Evolutionary conservation across 169 alveolate species (phyloP).

Genomic region (Babesia caballi): DNA sequence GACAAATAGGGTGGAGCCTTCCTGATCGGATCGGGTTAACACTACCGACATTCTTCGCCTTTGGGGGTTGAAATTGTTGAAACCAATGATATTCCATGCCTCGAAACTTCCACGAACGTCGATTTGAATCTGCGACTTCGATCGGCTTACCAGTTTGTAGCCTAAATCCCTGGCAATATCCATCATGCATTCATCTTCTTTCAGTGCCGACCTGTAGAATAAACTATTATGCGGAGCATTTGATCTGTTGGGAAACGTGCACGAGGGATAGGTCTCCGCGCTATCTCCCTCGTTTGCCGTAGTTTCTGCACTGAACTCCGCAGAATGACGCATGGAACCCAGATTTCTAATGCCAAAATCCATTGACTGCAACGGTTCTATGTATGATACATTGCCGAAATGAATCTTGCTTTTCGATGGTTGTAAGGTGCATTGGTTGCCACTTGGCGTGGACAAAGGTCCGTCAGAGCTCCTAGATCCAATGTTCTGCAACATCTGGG

Average conservation of each 20-base stretch:
- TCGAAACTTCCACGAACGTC: constrained; percentile 14
- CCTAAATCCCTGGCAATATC: constrained; percentile 36
- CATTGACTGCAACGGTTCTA: constrained; percentile 4
- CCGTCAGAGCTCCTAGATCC: constrained; percentile 4
- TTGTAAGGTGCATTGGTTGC: neutral
- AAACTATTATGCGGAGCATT: neutral
- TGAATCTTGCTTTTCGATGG: constrained; percentile 43
- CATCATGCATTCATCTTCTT: constrained; percentile 55
- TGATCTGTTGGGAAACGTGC: neutral
- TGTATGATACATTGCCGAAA: constrained; percentile 53
- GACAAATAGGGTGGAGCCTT: constrained; percentile 18
- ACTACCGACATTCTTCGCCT: constrained; percentile 52
- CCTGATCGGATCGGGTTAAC: neutral
- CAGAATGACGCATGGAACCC: neutral
- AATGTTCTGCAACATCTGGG: neutral
- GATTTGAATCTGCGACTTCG: neutral
- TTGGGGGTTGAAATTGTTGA: constrained; percentile 14
- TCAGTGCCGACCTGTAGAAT: constrained; percentile 13
- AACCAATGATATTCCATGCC: constrained; percentile 29
- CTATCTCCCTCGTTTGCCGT: neutral
- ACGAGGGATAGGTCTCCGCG: constrained; percentile 19
- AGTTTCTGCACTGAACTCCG: neutral
- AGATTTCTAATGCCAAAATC: neutral
- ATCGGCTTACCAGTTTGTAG: constrained; percentile 28
- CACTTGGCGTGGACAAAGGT: neutral